Conservation (phyloP, 345 rosid species). For the Arabidopsis thaliana region TAIR10.1 NC_003076.8:7436001-7436500, state of each 20-base stretch:
- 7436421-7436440: neutral
- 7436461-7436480: conserved; percentile 17
- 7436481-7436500: conserved; percentile 38
- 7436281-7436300: neutral
- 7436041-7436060: conserved; percentile 97
- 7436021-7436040: conserved; percentile 90
- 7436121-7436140: conserved; percentile 94
- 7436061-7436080: conserved; percentile 90
- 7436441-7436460: neutral
- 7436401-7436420: neutral
- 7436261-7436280: neutral
- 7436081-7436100: conserved; percentile 94
- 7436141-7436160: conserved; percentile 96
- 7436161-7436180: conserved; percentile 66
- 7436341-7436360: neutral
- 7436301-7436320: neutral
- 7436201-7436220: conserved; percentile 81
- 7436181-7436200: conserved; percentile 60
- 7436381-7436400: neutral
- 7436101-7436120: conserved; percentile 93
- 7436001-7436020: too few species aligned
- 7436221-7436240: conserved; percentile 86
- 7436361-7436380: neutral
- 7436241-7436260: conserved; percentile 56
- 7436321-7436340: neutral